Evolutionary conservation across 2,329 filamentous ascomycete genomes (phyloP).

Genomic region (Coniochaeta ligniaria): DNA sequence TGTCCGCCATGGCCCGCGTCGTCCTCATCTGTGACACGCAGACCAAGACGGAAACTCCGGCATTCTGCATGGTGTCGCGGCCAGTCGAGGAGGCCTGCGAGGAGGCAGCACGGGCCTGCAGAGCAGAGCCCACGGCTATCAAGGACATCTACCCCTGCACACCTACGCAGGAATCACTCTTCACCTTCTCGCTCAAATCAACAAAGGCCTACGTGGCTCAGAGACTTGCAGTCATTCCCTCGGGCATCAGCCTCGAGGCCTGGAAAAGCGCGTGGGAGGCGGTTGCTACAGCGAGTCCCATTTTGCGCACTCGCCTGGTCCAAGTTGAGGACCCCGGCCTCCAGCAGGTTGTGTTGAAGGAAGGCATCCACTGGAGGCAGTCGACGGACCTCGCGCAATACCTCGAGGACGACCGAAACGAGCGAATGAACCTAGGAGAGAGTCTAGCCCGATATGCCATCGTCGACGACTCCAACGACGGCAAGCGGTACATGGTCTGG

Average conservation of each 20-base stretch:
- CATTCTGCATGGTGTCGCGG: neutral
- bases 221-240: slow-evolving; percentile 32
- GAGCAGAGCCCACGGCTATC: slow-evolving; percentile 20
- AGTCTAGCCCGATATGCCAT: slow-evolving; percentile 29
- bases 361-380: slow-evolving; percentile 24
- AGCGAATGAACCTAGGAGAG: slow-evolving; percentile 32
- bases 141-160: slow-evolving; percentile 47
- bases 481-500: slow-evolving; percentile 23
- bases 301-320: slow-evolving; percentile 40
- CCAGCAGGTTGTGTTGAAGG: slow-evolving; percentile 36
- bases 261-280: slow-evolving; percentile 33
- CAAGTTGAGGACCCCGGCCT: slow-evolving; percentile 31
- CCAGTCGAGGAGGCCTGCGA: neutral
- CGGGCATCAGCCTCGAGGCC: slow-evolving; percentile 23
- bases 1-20: slow-evolving; percentile 32
- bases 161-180: slow-evolving; percentile 43
- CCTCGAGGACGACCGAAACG: slow-evolving; percentile 28
- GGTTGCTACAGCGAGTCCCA: slow-evolving; percentile 16
- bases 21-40: slow-evolving; percentile 19
- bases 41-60: slow-evolving; percentile 18
- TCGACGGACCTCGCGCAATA: slow-evolving; percentile 28
- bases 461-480: slow-evolving; percentile 10
- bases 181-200: slow-evolving; percentile 42
- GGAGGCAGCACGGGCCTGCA: slow-evolving; percentile 10
- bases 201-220: slow-evolving; percentile 44